Conservation (phyloP, 2,329 filamentous ascomycete genomes). For the Ophiostoma sp. region DNA sequence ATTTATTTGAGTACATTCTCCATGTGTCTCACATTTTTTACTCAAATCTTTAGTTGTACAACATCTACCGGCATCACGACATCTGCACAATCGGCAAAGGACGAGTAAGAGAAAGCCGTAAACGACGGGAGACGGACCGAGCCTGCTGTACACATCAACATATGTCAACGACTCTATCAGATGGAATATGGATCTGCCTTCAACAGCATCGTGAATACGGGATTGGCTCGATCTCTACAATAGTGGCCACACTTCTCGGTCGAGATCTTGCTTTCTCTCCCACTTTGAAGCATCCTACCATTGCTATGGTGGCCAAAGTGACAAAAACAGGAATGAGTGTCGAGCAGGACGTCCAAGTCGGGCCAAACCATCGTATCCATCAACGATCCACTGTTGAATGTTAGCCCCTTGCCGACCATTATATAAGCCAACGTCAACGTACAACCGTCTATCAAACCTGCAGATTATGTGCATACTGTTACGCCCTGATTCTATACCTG, state of each 20-base stretch:
- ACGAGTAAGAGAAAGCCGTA: background rate
- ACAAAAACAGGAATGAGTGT: background rate
- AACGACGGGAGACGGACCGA: background rate
- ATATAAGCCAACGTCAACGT: background rate
- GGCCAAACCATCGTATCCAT: background rate
- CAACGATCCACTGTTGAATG: background rate
- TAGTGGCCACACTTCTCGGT: background rate
- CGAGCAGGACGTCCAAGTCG: background rate
- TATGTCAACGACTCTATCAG: background rate
- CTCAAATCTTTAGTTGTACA: background rate
- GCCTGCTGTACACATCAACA: background rate
- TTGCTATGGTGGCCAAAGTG: background rate
- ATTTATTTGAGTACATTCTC: background rate
- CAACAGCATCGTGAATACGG: background rate
- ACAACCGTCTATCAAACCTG: background rate
- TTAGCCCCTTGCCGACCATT: background rate
- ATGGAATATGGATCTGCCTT: background rate
- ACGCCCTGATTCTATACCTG: background rate
- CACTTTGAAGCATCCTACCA: background rate
- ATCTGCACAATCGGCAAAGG: conserved; percentile 1
- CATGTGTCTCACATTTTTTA: background rate
- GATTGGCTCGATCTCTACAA: background rate
- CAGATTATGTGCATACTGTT: background rate
- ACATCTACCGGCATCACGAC: background rate
- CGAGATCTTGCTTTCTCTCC: background rate